A percentile compares a stretch with the other conserved stretches of the same genome.
Conservation (phyloP, 108 stramenopile genomes). For the Aurantiochytrium sp. region DNA sequence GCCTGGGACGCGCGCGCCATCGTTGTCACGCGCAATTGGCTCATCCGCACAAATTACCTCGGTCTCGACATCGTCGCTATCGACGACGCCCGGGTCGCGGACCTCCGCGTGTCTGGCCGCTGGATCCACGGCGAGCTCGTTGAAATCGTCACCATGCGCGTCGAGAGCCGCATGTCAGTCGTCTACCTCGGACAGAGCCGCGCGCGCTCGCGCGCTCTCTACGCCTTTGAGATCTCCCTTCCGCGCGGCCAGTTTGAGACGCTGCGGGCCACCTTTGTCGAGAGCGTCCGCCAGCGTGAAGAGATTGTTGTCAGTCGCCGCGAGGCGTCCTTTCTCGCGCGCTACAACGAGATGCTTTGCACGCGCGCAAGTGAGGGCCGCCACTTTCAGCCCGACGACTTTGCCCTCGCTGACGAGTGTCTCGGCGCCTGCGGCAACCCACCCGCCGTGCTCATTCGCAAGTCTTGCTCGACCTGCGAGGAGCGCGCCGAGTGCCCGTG, state of each 20-base stretch:
- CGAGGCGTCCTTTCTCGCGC: not conserved
- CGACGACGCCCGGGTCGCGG: not conserved
- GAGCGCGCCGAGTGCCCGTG: not conserved
- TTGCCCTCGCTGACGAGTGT: not conserved
- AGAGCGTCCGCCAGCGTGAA: not conserved
- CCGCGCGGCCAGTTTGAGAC: not conserved
- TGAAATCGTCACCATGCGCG: constrained; percentile 7
- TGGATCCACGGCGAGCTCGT: constrained; percentile 23
- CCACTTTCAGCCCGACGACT: not conserved
- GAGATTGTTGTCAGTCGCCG: not conserved
- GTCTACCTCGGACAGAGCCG: not conserved
- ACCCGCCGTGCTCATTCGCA: not conserved
- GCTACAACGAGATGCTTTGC: not conserved
- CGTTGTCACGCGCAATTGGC: not conserved
- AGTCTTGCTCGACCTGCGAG: not conserved
- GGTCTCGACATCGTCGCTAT: not conserved
- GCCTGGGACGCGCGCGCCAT: not conserved
- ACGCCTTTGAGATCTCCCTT: not conserved
- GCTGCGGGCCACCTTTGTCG: not conserved
- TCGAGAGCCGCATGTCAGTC: not conserved
- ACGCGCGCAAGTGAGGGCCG: not conserved
- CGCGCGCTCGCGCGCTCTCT: not conserved
- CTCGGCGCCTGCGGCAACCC: not conserved
- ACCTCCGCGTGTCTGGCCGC: constrained; percentile 1
- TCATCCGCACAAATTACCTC: not conserved